phyloP scores from a whole-genome alignment of 768 basidiomycete species.

The Pholiota molesta region DNA sequence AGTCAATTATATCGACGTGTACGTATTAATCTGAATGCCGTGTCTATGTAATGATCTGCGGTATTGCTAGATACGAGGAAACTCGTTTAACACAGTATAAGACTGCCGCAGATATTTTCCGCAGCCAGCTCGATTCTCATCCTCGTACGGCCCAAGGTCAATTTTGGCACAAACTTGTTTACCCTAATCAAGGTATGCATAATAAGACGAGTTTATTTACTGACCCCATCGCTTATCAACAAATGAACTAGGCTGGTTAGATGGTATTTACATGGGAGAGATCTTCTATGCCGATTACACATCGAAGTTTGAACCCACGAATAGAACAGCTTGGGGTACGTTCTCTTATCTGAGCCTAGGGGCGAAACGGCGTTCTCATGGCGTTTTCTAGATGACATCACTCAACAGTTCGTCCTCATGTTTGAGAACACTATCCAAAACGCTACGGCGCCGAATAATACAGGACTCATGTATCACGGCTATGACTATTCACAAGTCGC shows the following conservation, averaged over 20 bases:
- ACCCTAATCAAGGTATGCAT: constrained; percentile 43
- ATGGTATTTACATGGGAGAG: constrained; percentile 51
- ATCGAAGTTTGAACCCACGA: constrained; percentile 34
- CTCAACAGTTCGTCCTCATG: constrained; percentile 44
- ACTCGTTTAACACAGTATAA: constrained; percentile 42
- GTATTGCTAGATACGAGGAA: constrained; percentile 33
- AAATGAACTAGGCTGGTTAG: constrained; percentile 41
- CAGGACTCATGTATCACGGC: constrained; percentile 50
- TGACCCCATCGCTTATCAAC: too few species aligned
- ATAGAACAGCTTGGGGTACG: constrained; percentile 42
- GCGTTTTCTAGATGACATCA: constrained; percentile 38
- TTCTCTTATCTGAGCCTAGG: not conserved
- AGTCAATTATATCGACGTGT: not conserved
- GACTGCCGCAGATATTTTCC: constrained; percentile 41
- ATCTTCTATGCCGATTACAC: constrained; percentile 47
- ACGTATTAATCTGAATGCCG: too few species aligned
- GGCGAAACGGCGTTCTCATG: constrained; percentile 6
- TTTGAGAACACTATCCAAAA: constrained; percentile 45
- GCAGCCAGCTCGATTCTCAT: constrained; percentile 41
- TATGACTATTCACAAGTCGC: constrained; percentile 48
- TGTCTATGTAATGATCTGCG: not conserved
- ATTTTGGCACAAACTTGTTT: constrained; percentile 49
- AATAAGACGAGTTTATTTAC: not conserved
- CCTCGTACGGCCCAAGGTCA: constrained; percentile 48
- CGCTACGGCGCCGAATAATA: constrained; percentile 38